A percentile compares a stretch with the other conserved stretches of the same genome.
Conservation (phyloP, 306 rosid genomes). For the Quercus variabilis region DNA sequence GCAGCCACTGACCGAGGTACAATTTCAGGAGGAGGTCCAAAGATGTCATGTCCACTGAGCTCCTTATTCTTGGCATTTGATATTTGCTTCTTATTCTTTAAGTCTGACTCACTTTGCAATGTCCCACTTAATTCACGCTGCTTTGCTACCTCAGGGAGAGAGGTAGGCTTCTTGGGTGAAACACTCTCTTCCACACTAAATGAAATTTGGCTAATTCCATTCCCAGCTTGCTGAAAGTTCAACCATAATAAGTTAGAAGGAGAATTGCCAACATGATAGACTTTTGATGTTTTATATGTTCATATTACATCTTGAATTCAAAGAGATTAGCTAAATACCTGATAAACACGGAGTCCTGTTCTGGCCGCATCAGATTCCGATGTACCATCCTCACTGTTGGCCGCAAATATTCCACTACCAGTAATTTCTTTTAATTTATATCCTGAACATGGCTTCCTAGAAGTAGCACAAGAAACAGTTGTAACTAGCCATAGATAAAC, state of each 20-base stretch:
- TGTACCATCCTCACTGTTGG: conserved; percentile 35
- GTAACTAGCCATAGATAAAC: not conserved
- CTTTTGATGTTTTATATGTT: not conserved
- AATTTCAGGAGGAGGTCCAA: conserved; percentile 74
- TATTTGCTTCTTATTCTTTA: conserved; percentile 45
- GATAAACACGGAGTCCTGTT: conserved; percentile 57
- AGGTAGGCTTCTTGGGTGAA: conserved; percentile 64
- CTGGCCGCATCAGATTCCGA: conserved; percentile 43
- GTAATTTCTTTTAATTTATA: conserved; percentile 66
- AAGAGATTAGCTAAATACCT: conserved; percentile 39
- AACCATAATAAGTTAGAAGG: not conserved
- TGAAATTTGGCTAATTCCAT: conserved; percentile 81
- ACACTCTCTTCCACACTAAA: conserved; percentile 58
- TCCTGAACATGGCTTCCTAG: conserved; percentile 74
- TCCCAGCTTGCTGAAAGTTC: conserved; percentile 51
- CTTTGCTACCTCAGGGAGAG: conserved; percentile 81
- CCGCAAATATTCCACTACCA: conserved; percentile 66
- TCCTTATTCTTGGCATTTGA: conserved; percentile 81
- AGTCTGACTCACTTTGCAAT: conserved; percentile 45
- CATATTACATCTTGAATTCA: not conserved
- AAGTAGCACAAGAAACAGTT: conserved; percentile 2
- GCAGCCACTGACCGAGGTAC: conserved; percentile 51
- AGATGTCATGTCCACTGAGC: conserved; percentile 80
- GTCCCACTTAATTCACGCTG: conserved; percentile 91
- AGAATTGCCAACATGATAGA: not conserved